These are phyloP conservation scores for Massarina eburnea DNA, from an alignment of 2,329 filamentous ascomycete species.

Conservation along the genomic window DNA sequence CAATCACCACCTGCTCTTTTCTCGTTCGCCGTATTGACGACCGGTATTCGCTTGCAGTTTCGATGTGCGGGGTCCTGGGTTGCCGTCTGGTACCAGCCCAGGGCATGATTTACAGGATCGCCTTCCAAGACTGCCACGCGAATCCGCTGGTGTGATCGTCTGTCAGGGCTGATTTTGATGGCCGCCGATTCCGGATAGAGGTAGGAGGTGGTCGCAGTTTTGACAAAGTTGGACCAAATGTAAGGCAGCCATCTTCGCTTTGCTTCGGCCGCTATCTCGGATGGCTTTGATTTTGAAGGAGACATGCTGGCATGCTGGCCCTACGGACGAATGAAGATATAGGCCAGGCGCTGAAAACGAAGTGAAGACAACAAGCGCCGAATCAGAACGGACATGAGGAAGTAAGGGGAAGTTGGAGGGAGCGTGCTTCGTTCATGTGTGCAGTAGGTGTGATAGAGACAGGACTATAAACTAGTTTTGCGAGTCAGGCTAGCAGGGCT, in stretches of 20 bases:
- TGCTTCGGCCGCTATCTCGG: conserved; percentile 73
- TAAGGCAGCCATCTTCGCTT: conserved; percentile 69
- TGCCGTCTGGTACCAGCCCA: conserved; percentile 57
- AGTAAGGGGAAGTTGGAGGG: conserved; percentile 25
- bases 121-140: conserved; percentile 50
- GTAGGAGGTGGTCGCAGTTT: conserved; percentile 60
- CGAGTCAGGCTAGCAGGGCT: conserved; percentile 30
- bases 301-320: conserved; percentile 52
- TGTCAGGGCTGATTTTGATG: conserved; percentile 49
- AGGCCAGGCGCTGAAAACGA: background rate
- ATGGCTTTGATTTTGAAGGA: conserved; percentile 62
- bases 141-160: conserved; percentile 46
- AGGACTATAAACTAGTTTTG: conserved; percentile 32
- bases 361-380: conserved; percentile 10
- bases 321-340: conserved; percentile 7
- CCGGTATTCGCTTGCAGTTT: conserved; percentile 54
- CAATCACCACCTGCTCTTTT: conserved; percentile 77
- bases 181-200: conserved; percentile 51
- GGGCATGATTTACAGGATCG: conserved; percentile 54
- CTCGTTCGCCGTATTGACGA: conserved; percentile 75
- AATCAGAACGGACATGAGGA: conserved; percentile 7
- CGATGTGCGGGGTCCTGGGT: conserved; percentile 29
- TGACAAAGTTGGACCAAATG: conserved; percentile 59
- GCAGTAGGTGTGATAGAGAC: conserved; percentile 29
- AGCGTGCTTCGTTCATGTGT: conserved; percentile 27